A percentile compares a stretch with the other conserved stretches of the same genome.
Evolutionary conservation across 2,329 filamentous ascomycete species (phyloP).

Genomic region (Botryotinia narcissicola): DNA sequence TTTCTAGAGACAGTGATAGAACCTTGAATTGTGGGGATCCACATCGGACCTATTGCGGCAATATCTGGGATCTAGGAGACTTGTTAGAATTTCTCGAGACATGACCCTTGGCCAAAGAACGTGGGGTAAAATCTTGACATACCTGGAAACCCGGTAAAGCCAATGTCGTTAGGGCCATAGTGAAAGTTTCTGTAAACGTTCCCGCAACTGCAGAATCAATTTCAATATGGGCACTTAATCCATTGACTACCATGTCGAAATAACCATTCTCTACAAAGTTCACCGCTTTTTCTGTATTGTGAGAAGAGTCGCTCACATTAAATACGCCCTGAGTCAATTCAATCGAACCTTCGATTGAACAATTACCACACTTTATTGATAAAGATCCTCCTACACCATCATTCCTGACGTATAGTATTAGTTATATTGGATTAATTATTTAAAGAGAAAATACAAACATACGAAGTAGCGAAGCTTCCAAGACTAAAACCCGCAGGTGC

Average conservation of each 20-base stretch:
- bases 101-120: background rate
- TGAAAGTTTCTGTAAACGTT: background rate
- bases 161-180: background rate
- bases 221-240: slow-evolving; percentile 17
- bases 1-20: background rate
- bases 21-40: background rate
- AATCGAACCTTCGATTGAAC: background rate
- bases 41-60: slow-evolving; percentile 6
- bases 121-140: background rate
- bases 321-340: slow-evolving; percentile 13
- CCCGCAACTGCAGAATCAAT: background rate
- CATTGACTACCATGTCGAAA: slow-evolving; percentile 8
- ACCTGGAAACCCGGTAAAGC: slow-evolving; percentile 11
- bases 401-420: background rate
- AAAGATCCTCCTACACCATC: background rate
- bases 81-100: background rate
- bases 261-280: slow-evolving; percentile 17
- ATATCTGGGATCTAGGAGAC: slow-evolving; percentile 3
- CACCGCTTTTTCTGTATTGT: background rate
- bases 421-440: rapidly evolving
- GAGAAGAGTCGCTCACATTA: background rate
- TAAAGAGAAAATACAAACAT: background rate
- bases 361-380: slow-evolving; percentile 14
- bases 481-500: background rate
- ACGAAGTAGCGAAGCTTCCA: background rate